Percentiles rank a stretch among this genome's conserved stretches.
Evolutionary conservation across 106 monocot genomes (phyloP).

Genomic region (Dendrobium huoshanense): DNA sequence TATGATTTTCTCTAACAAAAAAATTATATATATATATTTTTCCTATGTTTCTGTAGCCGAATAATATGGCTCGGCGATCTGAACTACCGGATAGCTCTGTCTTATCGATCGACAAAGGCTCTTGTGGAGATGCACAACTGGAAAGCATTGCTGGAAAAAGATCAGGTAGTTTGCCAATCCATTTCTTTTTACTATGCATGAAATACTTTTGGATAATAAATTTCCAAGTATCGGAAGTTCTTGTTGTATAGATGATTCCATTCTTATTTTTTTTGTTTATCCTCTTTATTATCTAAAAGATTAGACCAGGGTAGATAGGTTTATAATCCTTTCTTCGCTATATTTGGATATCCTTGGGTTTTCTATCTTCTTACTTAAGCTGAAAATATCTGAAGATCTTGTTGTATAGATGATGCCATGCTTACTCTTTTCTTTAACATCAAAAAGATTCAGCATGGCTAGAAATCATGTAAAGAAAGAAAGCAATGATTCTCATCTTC

Average conservation of each 20-base stretch:
- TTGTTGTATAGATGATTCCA: background rate
- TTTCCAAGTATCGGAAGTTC: background rate
- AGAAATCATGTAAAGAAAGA: background rate
- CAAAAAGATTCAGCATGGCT: background rate
- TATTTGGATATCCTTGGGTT: too few species aligned
- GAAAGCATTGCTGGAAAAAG: conserved; percentile 74
- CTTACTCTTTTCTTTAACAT: background rate
- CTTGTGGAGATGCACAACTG: conserved; percentile 94
- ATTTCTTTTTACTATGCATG: background rate
- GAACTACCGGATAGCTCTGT: conserved; percentile 84
- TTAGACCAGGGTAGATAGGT: background rate
- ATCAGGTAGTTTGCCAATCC: conserved; percentile 48
- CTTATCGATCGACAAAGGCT: conserved; percentile 73
- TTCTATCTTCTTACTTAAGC: too few species aligned
- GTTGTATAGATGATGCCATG: background rate
- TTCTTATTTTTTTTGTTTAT: background rate
- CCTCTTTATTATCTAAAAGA: background rate
- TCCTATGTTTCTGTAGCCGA: conserved; percentile 24
- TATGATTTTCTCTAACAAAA: background rate
- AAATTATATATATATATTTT: background rate
- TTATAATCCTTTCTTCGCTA: too few species aligned
- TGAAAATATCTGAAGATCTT: background rate
- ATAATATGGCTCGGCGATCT: conserved; percentile 74
- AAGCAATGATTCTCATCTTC: background rate
- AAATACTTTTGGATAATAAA: background rate